Evolutionary conservation across 2,329 filamentous ascomycete species (phyloP).

Genomic region (Fusarium piperis): DNA sequence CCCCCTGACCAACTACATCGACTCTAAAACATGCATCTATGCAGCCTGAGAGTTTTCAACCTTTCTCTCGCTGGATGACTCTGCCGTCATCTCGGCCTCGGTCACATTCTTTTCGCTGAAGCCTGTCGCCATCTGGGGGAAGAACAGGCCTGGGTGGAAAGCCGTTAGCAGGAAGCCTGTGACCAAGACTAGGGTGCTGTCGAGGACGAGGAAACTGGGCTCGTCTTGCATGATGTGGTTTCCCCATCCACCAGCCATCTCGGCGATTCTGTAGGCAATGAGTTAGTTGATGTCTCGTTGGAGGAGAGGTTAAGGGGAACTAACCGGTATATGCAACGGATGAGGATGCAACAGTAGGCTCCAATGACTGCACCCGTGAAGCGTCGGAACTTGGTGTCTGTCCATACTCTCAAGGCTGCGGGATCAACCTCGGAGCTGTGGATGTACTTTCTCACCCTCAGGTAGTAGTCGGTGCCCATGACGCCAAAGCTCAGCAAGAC

Average conservation of each 20-base stretch:
- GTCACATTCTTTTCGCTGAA: constrained; percentile 34
- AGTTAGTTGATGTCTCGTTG: constrained; percentile 22
- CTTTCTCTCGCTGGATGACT: constrained; percentile 43
- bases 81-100: constrained; percentile 39
- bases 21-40: constrained; percentile 2
- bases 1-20: background rate
- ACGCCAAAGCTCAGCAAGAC: constrained; percentile 59
- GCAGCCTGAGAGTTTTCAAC: constrained; percentile 21
- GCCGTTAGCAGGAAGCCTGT: constrained; percentile 59
- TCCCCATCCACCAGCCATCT: constrained; percentile 72
- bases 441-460: constrained; percentile 54
- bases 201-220: constrained; percentile 67
- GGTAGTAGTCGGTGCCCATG: constrained; percentile 56
- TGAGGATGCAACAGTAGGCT: constrained; percentile 58
- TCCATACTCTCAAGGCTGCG: constrained; percentile 52
- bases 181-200: constrained; percentile 61
- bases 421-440: constrained; percentile 42
- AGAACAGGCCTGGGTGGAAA: constrained; percentile 65
- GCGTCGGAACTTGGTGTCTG: constrained; percentile 52
- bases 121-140: constrained; percentile 61
- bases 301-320: constrained; percentile 26
- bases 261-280: constrained; percentile 58
- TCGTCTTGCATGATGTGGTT: constrained; percentile 72
- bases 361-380: constrained; percentile 57
- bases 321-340: constrained; percentile 65